These are phyloP conservation scores for Kodamaea arcana DNA, from an alignment of 1,139 yeast species.

Conservation along the genomic window DNA sequence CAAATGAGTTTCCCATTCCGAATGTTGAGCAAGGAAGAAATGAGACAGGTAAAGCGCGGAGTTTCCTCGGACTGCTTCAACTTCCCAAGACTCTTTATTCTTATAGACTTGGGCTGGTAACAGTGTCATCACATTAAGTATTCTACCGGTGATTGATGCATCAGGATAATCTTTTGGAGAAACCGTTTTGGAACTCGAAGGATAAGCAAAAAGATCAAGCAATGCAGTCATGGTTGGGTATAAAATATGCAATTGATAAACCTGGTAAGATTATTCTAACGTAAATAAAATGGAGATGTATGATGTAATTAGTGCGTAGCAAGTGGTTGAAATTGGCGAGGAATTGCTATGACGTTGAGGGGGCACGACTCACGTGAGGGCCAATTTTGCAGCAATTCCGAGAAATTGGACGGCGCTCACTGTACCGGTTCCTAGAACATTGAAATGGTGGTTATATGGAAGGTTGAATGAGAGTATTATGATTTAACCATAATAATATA, in stretches of 20 bases:
- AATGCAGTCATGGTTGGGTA: slow-evolving; percentile 6
- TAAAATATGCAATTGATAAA: too few relatives aligned
- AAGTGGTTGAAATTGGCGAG: neutral
- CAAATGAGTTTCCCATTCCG: slow-evolving; percentile 82
- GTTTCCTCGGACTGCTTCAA: slow-evolving; percentile 72
- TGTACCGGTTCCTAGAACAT: too few relatives aligned
- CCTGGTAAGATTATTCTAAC: too few relatives aligned
- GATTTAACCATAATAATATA: too few relatives aligned
- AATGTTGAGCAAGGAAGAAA: slow-evolving; percentile 56
- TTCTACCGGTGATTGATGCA: slow-evolving; percentile 51
- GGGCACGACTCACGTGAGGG: neutral
- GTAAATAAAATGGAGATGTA: too few relatives aligned
- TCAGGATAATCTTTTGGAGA: slow-evolving; percentile 31
- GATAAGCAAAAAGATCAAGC: slow-evolving; percentile 21
- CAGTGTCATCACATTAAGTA: slow-evolving; percentile 64
- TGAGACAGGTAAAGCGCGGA: slow-evolving; percentile 81
- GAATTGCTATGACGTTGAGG: neutral
- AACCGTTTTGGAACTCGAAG: slow-evolving; percentile 22
- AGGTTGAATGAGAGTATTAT: too few relatives aligned
- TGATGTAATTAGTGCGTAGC: neutral
- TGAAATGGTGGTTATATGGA: too few relatives aligned
- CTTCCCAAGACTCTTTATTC: slow-evolving; percentile 42
- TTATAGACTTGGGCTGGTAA: slow-evolving; percentile 60
- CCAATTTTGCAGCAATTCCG: neutral
- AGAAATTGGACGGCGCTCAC: too few relatives aligned